These are phyloP conservation scores for Lachancea cidri DNA, from an alignment of 805 yeast species.

Conservation along the genomic window DNA sequence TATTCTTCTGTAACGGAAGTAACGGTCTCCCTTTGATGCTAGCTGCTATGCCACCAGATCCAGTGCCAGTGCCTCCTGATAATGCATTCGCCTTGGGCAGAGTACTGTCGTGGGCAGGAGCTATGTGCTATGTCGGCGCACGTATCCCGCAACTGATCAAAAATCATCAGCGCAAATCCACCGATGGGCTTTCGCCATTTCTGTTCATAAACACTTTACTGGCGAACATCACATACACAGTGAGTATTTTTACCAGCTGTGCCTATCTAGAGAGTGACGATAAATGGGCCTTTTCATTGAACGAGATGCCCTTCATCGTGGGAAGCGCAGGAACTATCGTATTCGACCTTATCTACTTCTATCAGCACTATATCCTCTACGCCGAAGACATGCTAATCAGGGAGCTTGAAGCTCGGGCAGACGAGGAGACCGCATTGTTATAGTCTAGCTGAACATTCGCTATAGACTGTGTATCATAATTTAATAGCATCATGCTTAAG, in stretches of 20 bases:
- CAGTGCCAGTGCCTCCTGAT: conserved; percentile 16
- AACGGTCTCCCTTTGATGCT: conserved; percentile 3
- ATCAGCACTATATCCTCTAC: conserved; percentile 43
- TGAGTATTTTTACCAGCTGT: conserved; percentile 67
- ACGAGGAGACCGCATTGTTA: too few relatives aligned
- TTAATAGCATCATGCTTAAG: too few relatives aligned
- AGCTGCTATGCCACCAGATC: conserved; percentile 1
- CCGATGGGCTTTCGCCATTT: conserved; percentile 78
- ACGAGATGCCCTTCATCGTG: conserved; percentile 74
- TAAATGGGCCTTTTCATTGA: conserved; percentile 46
- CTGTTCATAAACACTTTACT: conserved; percentile 72
- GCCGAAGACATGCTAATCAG: conserved; percentile 28
- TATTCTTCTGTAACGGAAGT: conserved; percentile 4
- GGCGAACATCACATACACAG: conserved; percentile 73
- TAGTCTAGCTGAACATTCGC: too few relatives aligned
- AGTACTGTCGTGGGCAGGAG: conserved; percentile 72
- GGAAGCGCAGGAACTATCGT: conserved; percentile 84
- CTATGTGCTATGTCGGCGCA: conserved; percentile 67
- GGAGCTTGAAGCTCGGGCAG: conserved; percentile 16
- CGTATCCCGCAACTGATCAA: conserved; percentile 81
- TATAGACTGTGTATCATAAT: too few relatives aligned
- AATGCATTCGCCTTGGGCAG: conserved; percentile 35
- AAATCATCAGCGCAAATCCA: conserved; percentile 73
- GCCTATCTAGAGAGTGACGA: conserved; percentile 40
- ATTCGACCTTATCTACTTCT: conserved; percentile 68